These are phyloP conservation scores for Beauveria pseudobassiana DNA, from an alignment of 2,329 filamentous ascomycete species.

Conservation along the genomic window DNA sequence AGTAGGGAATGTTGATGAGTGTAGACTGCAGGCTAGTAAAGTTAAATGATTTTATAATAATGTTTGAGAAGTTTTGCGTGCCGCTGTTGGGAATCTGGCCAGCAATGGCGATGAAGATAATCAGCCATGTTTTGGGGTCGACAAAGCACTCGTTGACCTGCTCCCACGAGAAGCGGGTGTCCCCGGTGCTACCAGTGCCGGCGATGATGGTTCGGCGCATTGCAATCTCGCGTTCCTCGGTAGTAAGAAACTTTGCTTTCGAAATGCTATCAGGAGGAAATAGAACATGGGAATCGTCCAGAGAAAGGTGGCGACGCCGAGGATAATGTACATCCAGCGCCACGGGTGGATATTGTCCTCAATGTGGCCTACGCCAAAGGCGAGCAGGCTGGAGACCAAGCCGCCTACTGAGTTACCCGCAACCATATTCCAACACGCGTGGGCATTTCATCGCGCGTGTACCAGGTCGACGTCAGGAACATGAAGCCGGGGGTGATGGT, in stretches of 20 bases:
- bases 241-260: conserved; percentile 48
- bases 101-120: conserved; percentile 44
- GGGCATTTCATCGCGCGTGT: conserved; percentile 49
- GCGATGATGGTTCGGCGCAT: conserved; percentile 38
- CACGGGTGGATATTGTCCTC: conserved; percentile 38
- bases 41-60: conserved; percentile 48
- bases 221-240: conserved; percentile 43
- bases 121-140: conserved; percentile 54
- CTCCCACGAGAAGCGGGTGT: conserved; percentile 39
- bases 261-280: conserved; percentile 44
- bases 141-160: conserved; percentile 46
- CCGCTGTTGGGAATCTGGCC: conserved; percentile 57
- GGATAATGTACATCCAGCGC: conserved; percentile 52
- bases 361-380: conserved; percentile 50
- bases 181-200: conserved; percentile 44
- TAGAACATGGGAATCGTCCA: conserved; percentile 42
- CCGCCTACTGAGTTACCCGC: conserved; percentile 42
- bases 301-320: conserved; percentile 43
- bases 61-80: conserved; percentile 50
- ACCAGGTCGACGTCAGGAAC: conserved; percentile 49
- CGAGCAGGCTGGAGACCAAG: conserved; percentile 40
- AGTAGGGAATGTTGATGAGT: conserved; percentile 53
- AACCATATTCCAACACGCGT: conserved; percentile 48
- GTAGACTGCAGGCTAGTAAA: conserved; percentile 47
- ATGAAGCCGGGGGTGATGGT: conserved; percentile 48